A percentile compares a stretch with the other conserved stretches of the same genome.
Conservation (phyloP, 352 stramenopile genomes). For the Pythium insidiosum region DNA sequence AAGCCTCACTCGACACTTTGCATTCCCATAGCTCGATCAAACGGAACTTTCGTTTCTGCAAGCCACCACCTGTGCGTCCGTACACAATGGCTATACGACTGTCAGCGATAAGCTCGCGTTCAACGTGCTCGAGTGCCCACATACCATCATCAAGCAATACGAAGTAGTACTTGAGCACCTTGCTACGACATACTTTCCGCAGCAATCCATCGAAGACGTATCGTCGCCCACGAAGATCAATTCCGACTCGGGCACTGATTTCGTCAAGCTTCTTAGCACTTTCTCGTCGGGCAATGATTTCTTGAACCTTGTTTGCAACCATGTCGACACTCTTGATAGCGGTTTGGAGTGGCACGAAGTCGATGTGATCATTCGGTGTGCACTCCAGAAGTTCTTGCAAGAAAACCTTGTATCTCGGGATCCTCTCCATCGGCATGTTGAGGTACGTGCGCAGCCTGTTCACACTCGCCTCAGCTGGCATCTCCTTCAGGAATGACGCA, state of each 20-base stretch:
- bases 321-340: slow-evolving; percentile 68
- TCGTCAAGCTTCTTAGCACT: slow-evolving; percentile 53
- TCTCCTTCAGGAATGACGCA: slow-evolving; percentile 54
- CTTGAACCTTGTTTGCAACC: slow-evolving; percentile 71
- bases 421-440: slow-evolving; percentile 85
- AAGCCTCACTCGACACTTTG: slow-evolving; percentile 62
- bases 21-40: slow-evolving; percentile 74
- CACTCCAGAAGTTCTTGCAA: slow-evolving; percentile 67
- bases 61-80: slow-evolving; percentile 33
- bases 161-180: slow-evolving; percentile 81
- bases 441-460: slow-evolving; percentile 64
- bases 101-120: neutral
- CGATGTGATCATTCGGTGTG: slow-evolving; percentile 61
- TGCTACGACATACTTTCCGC: slow-evolving; percentile 81
- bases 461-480: slow-evolving; percentile 51
- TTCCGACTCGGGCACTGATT: slow-evolving; percentile 53
- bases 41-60: slow-evolving; percentile 81
- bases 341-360: slow-evolving; percentile 59
- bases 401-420: slow-evolving; percentile 80
- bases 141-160: slow-evolving; percentile 77
- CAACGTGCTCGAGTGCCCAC: slow-evolving; percentile 5
- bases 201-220: slow-evolving; percentile 75
- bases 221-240: slow-evolving; percentile 48
- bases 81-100: slow-evolving; percentile 53
- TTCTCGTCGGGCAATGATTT: slow-evolving; percentile 70